Evolutionary conservation across 805 yeast genomes (phyloP), one percentile per base, ranked within the genome.

Genomic region (Nakazawaea holstii): DNA sequence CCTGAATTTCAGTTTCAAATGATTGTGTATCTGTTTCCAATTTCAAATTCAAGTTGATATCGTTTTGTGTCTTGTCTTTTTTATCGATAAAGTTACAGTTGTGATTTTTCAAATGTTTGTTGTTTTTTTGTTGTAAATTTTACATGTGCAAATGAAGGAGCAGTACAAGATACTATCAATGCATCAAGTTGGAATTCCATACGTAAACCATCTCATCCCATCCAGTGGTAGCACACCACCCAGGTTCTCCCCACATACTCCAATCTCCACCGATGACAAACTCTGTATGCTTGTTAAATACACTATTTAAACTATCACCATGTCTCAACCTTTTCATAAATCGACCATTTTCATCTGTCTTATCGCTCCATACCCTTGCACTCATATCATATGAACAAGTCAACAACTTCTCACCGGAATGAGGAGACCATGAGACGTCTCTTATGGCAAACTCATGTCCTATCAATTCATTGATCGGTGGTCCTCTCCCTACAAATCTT

Each of bases 161-260:
- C 4, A 30, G 33, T 30, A 30, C 6, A 20, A 5, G 24, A 20
- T 20, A 20, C 32, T 24, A 2, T 10, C 26, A 20, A 32, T 47
- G 39, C 29, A n/a, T 41, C 41, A 52, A 50, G 24, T 78, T 76
- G 1, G 87, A 79, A 55, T 86, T 90, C 95, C 96, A 94, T 7
- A 94, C 76, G 60, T 85, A 84, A 6, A 90, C 83, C 85, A 88
- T 89, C 59, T 92, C 96, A 68, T 92, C 99, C 96, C 97, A 92
- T 1, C 96, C 97, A 0, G 91, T 84, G 13, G 96, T 83, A 8
- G 94, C 95, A 14, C 85, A 90, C 90, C 94, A 91, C 1, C 97
- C 97, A 1, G 94, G 95, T 55, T 82, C 83, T 2, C 98, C 99
- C 97, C 97, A 92, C 44, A 94, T 65, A 54, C 95, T 84, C 87